phyloP scores from a whole-genome alignment of 75 land plant genomes.

The Sequoiadendron giganteum region DNA sequence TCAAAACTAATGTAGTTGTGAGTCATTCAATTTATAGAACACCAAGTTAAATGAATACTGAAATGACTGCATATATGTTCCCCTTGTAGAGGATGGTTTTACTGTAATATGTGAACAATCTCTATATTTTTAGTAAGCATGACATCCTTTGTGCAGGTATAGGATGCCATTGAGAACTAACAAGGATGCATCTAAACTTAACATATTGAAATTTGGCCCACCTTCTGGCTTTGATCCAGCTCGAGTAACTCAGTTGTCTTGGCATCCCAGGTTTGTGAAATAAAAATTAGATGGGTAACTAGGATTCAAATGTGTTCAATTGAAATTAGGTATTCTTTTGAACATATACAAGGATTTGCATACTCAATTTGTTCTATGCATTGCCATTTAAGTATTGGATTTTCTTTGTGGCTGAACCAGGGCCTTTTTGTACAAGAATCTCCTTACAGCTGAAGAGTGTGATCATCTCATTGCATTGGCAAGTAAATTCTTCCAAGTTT shows the following conservation, averaged over 20 bases:
- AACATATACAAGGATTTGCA: background rate
- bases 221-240: slow-evolving; percentile 25
- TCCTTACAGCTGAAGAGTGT: slow-evolving; percentile 68
- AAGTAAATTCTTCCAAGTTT: background rate
- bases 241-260: slow-evolving; percentile 30
- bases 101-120: background rate
- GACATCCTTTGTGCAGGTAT: background rate
- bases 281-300: background rate
- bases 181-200: background rate
- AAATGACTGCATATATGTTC: background rate
- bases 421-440: slow-evolving; percentile 40
- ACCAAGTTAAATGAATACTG: background rate
- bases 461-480: slow-evolving; percentile 70
- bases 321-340: background rate
- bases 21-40: background rate
- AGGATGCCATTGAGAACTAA: slow-evolving; percentile 10
- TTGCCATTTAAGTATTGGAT: background rate
- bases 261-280: slow-evolving; percentile 28
- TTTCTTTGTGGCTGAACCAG: slow-evolving; percentile 9
- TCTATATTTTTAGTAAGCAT: background rate
- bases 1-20: background rate
- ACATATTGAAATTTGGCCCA: slow-evolving; percentile 6
- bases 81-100: background rate
- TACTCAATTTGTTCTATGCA: background rate
- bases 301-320: background rate